These are phyloP conservation scores for Nemania diffusa DNA, from an alignment of 2,329 filamentous ascomycete species.

Conservation along the genomic window DNA sequence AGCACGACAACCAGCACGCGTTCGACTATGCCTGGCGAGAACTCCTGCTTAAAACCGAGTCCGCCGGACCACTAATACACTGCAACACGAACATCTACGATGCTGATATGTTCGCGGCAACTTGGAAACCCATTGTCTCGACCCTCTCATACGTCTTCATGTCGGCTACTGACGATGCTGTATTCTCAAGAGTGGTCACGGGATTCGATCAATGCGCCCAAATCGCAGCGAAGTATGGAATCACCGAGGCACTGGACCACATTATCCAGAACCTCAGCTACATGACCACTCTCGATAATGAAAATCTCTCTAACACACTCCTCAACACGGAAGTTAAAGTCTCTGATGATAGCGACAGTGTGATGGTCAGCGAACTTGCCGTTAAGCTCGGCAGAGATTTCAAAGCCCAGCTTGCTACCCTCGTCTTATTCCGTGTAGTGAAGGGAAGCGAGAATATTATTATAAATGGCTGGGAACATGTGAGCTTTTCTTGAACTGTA, in stretches of 20 bases:
- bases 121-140: conserved; percentile 94
- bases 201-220: conserved; percentile 97
- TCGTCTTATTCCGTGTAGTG: conserved; percentile 94
- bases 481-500: conserved; percentile 55
- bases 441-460: conserved; percentile 84
- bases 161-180: conserved; percentile 95
- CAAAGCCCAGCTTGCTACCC: conserved; percentile 89
- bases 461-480: conserved; percentile 79
- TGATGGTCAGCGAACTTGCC: conserved; percentile 98
- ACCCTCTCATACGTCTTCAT: conserved; percentile 98
- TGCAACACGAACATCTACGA: conserved; percentile 96
- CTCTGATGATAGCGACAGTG: conserved; percentile 77
- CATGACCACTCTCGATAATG: conserved; percentile 87
- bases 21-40: conserved; percentile 99
- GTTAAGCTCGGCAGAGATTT: conserved; percentile 96
- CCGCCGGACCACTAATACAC: conserved; percentile 76
- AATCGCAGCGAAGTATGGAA: conserved; percentile 84
- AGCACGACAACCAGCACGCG: conserved; percentile 95
- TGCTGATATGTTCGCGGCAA: conserved; percentile 95
- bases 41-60: conserved; percentile 83
- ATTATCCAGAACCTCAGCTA: conserved; percentile 90
- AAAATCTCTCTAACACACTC: conserved; percentile 79
- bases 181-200: conserved; percentile 91
- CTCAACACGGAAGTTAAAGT: conserved; percentile 97
- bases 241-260: conserved; percentile 89